These are phyloP conservation scores for Hypsizygus marmoreus DNA, from an alignment of 768 basidiomycete genomes.

Conservation along the genomic window DNA sequence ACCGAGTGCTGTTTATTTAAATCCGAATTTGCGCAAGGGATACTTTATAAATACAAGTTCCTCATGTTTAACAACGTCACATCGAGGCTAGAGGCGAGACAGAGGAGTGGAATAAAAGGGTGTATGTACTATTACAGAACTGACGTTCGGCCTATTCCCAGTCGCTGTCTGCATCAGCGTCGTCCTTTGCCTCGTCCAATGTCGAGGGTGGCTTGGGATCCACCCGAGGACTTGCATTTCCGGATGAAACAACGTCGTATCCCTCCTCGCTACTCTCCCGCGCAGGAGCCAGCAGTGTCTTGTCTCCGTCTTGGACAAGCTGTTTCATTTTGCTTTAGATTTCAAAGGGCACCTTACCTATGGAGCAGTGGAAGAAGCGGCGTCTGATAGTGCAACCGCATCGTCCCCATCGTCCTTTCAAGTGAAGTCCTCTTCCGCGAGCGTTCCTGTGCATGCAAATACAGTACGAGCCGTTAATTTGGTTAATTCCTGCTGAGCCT, in stretches of 20 bases:
- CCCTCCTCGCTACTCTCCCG: conserved; percentile 66
- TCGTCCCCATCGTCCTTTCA: conserved; percentile 98
- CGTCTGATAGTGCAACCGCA: conserved; percentile 16
- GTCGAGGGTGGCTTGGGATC: conserved; percentile 24
- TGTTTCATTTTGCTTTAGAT: too few relatives aligned
- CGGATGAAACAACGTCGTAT: conserved; percentile 66
- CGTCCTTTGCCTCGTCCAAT: conserved; percentile 35
- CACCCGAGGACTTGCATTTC: conserved; percentile 47
- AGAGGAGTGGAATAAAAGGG: too few relatives aligned
- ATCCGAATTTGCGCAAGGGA: too few relatives aligned
- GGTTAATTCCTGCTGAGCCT: conserved; percentile 77
- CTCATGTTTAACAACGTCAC: too few relatives aligned
- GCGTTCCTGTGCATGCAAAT: conserved; percentile 41
- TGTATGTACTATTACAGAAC: not conserved
- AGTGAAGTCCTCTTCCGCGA: conserved; percentile 84
- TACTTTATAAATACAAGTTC: too few relatives aligned
- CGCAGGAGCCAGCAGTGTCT: conserved; percentile 20
- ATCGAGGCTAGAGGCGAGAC: too few relatives aligned
- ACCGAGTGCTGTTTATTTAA: too few relatives aligned
- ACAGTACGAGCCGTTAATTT: conserved; percentile 48
- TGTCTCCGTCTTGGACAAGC: conserved; percentile 5
- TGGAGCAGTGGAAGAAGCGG: conserved; percentile 9
- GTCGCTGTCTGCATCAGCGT: conserved; percentile 54
- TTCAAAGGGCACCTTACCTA: too few relatives aligned
- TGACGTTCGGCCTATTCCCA: conserved; percentile 52